phyloP scores from a whole-genome alignment of 2,329 filamentous ascomycete species.

The Colletotrichum gigasporum region DNA sequence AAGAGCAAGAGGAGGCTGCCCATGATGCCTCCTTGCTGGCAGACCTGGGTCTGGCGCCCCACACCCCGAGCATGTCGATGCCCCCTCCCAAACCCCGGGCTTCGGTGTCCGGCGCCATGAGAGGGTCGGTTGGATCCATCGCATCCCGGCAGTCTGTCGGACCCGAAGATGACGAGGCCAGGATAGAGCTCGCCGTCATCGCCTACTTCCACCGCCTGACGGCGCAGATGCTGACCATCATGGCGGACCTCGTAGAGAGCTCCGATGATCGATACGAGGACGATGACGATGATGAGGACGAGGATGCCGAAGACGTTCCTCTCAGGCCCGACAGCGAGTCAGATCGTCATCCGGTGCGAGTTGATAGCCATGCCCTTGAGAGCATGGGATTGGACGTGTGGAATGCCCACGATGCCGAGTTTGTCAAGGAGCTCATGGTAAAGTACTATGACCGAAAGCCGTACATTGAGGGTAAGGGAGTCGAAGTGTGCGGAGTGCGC shows the following conservation, averaged over 20 bases:
- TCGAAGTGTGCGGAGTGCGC: slow-evolving; percentile 78
- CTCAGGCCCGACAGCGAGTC: slow-evolving; percentile 36
- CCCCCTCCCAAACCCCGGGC: slow-evolving; percentile 33
- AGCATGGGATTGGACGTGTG: slow-evolving; percentile 82
- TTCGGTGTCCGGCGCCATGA: slow-evolving; percentile 45
- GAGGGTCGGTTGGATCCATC: slow-evolving; percentile 57
- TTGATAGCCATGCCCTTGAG: slow-evolving; percentile 72
- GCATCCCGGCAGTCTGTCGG: slow-evolving; percentile 36
- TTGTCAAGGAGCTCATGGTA: slow-evolving; percentile 69
- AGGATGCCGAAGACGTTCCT: slow-evolving; percentile 43
- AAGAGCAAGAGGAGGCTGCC: slow-evolving; percentile 66
- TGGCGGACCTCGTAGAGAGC: slow-evolving; percentile 68
- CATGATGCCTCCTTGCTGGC: slow-evolving; percentile 66
- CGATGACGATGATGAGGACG: slow-evolving; percentile 41
- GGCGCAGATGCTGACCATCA: slow-evolving; percentile 67
- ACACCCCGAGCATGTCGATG: slow-evolving; percentile 39
- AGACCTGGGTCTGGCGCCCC: slow-evolving; percentile 47
- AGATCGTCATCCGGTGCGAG: slow-evolving; percentile 53
- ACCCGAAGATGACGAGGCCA: slow-evolving; percentile 51
- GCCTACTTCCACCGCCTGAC: slow-evolving; percentile 85
- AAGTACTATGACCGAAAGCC: slow-evolving; percentile 74
- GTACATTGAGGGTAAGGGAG: slow-evolving; percentile 72
- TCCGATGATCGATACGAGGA: slow-evolving; percentile 56
- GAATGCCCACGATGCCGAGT: slow-evolving; percentile 76
- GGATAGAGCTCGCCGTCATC: slow-evolving; percentile 75